phyloP scores from a whole-genome alignment of 495 filamentous ascomycete genomes.

The Evansstolkia leycettana region DNA sequence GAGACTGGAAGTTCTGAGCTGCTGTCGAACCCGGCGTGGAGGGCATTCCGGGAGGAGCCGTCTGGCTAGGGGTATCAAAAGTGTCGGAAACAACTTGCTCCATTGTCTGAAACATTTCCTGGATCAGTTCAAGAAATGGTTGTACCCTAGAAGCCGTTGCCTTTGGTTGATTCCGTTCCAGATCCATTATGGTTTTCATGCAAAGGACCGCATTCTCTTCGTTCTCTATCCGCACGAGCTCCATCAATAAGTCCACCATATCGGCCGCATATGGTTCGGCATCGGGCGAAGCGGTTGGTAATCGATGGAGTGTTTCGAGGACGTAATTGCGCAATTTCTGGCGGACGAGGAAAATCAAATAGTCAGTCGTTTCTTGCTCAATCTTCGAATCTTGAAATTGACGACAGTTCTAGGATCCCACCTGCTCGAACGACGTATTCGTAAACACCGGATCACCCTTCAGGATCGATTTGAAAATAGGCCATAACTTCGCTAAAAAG shows the following conservation, averaged over 20 bases:
- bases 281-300: constrained; percentile 72
- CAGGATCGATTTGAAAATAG: constrained; percentile 76
- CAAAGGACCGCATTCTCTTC: constrained; percentile 97
- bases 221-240: constrained; percentile 78
- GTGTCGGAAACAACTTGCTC: constrained; percentile 88
- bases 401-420: constrained; percentile 25
- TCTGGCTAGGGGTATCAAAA: constrained; percentile 61
- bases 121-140: constrained; percentile 79
- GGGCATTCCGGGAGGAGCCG: constrained; percentile 53
- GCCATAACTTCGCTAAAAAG: constrained; percentile 79
- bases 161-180: constrained; percentile 84
- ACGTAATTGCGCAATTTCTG: constrained; percentile 84
- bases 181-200: constrained; percentile 95
- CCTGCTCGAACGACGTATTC: constrained; percentile 75
- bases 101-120: constrained; percentile 90
- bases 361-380: constrained; percentile 3
- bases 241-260: constrained; percentile 80
- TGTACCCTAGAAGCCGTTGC: constrained; percentile 70
- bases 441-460: constrained; percentile 84
- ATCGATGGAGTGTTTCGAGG: constrained; percentile 85
- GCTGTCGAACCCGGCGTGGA: constrained; percentile 60
- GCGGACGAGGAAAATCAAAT: constrained; percentile 4
- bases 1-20: constrained; percentile 66
- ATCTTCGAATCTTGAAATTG: no score
- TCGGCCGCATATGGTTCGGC: constrained; percentile 78